phyloP scores from a whole-genome alignment of 2,329 filamentous ascomycete species.

The Beauveria rudraprayagi region DNA sequence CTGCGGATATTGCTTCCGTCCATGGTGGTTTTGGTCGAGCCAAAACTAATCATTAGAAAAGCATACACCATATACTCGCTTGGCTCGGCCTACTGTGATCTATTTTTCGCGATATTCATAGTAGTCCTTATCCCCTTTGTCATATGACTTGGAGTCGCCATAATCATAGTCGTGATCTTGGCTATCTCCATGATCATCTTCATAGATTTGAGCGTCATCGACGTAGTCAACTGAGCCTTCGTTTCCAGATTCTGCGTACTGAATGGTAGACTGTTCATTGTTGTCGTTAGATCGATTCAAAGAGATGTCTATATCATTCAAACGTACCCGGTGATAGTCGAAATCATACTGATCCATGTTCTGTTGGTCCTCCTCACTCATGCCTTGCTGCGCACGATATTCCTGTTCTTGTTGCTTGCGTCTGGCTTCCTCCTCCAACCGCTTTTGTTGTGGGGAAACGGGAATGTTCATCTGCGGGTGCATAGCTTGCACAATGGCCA shows the following conservation, averaged over 20 bases:
- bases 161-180: constrained; percentile 29
- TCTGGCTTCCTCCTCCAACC: constrained; percentile 46
- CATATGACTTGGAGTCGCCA: constrained; percentile 30
- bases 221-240: constrained; percentile 41
- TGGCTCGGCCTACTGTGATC: not conserved
- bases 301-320: not conserved
- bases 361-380: constrained; percentile 39
- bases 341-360: constrained; percentile 44
- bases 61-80: not conserved
- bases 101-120: constrained; percentile 27
- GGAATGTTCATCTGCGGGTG: constrained; percentile 91
- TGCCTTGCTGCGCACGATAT: constrained; percentile 38
- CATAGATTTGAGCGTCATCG: constrained; percentile 45
- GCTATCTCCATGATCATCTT: constrained; percentile 41
- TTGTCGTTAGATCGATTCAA: constrained; percentile 9
- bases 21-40: not conserved
- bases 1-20: not conserved
- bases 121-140: constrained; percentile 33
- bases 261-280: constrained; percentile 31
- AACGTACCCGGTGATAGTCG: constrained; percentile 44
- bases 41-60: not conserved
- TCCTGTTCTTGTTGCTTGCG: constrained; percentile 41
- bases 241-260: constrained; percentile 37
- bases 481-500: constrained; percentile 98
- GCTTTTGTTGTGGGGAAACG: constrained; percentile 67